phyloP scores from a whole-genome alignment of 164 flowering plant genomes.

The Aristolochia fimbriata region DNA sequence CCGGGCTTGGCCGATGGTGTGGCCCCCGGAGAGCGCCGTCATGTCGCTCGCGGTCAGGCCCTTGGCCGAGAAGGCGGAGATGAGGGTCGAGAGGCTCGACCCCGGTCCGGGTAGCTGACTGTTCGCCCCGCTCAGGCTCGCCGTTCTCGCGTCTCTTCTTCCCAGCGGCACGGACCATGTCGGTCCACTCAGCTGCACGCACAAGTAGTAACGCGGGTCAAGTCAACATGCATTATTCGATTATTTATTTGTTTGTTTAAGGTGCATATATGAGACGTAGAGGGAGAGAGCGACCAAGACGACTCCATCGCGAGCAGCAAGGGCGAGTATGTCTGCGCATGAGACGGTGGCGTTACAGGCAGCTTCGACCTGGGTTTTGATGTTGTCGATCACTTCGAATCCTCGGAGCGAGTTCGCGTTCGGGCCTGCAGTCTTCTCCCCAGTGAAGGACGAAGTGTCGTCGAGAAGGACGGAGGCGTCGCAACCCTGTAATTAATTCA shows the following conservation, averaged over 20 bases:
- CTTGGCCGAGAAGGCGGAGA: conserved; percentile 28
- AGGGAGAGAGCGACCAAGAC: conserved; percentile 5
- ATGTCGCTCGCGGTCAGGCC: conserved; percentile 58
- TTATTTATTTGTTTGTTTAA: too few species aligned
- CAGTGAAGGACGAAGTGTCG: conserved; percentile 9
- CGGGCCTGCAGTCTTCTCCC: conserved; percentile 14
- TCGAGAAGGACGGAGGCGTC: conserved; percentile 16
- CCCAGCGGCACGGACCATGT: conserved; percentile 62
- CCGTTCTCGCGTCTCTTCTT: conserved; percentile 61
- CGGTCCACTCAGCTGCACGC: conserved; percentile 60
- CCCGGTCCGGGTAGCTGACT: conserved; percentile 51
- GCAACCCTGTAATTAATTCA: conserved; percentile 14
- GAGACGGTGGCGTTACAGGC: conserved; percentile 11
- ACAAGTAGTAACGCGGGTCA: too few species aligned
- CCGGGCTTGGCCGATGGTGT: conserved; percentile 51
- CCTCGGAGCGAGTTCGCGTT: conserved; percentile 10
- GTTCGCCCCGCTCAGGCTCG: conserved; percentile 54
- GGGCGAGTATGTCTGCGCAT: conserved; percentile 15
- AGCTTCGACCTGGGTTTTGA: conserved; percentile 12
- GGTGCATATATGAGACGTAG: too few species aligned
- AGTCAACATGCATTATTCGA: too few species aligned
- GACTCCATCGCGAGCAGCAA: conserved; percentile 14
- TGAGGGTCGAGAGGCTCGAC: conserved; percentile 37
- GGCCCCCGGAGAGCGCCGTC: conserved; percentile 48
- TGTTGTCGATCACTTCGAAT: conserved; percentile 11